Percentiles rank a stretch among this genome's conserved stretches.
These are phyloP conservation scores for Microsporum audouinii DNA, from an alignment of 2,329 filamentous ascomycete species.

Conservation along the genomic window DNA sequence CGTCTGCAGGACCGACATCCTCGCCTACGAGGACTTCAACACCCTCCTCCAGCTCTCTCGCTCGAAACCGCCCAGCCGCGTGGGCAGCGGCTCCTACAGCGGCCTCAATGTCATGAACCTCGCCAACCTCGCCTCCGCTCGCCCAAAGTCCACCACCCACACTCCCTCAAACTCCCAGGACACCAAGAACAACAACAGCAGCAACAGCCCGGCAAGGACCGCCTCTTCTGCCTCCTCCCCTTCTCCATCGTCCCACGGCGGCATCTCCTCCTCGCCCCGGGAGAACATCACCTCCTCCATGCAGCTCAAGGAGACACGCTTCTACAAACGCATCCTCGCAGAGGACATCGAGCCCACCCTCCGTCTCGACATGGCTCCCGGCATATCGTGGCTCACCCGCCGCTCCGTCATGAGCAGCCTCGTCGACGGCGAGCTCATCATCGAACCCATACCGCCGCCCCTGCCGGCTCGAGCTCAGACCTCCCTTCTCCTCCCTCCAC, in stretches of 20 bases:
- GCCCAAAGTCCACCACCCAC: constrained; percentile 39
- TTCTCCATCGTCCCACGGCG: constrained; percentile 27
- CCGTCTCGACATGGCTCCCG: constrained; percentile 76
- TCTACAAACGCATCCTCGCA: constrained; percentile 77
- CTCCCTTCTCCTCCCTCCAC: background rate
- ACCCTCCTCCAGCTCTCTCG: constrained; percentile 60
- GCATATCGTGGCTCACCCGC: constrained; percentile 84
- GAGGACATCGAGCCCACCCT: constrained; percentile 95
- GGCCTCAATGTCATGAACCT: constrained; percentile 50
- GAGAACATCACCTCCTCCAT: constrained; percentile 32
- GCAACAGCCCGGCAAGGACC: constrained; percentile 37
- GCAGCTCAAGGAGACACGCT: constrained; percentile 76
- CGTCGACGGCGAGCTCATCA: constrained; percentile 71
- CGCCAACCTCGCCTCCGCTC: constrained; percentile 31
- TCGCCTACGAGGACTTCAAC: constrained; percentile 74
- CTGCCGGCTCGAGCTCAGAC: constrained; percentile 18
- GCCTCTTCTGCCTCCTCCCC: constrained; percentile 31
- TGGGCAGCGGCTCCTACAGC: constrained; percentile 59
- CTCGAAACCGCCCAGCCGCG: constrained; percentile 52
- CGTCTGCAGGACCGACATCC: constrained; percentile 69
- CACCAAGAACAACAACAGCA: background rate
- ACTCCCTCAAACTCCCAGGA: constrained; percentile 44
- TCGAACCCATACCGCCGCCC: constrained; percentile 64
- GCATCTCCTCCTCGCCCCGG: constrained; percentile 28
- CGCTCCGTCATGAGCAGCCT: constrained; percentile 74